Evolutionary conservation across 441 rosid species (phyloP), one percentile per base, ranked within the genome.

Genomic region (Monsonia emarginata): DNA sequence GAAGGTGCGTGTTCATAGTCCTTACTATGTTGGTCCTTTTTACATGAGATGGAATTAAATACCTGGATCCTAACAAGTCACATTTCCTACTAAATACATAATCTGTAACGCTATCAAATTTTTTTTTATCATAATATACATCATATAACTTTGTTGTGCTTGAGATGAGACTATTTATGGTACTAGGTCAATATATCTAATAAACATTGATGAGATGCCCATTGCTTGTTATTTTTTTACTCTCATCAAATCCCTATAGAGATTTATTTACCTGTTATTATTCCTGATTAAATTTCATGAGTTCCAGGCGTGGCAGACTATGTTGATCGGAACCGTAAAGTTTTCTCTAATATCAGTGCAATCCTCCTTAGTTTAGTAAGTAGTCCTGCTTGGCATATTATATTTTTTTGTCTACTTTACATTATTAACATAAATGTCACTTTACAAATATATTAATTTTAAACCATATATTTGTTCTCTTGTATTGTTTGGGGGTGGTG

Each of bases 341-440:
- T 81, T 44, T 78, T 88, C 66, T 88, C 96, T 22, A 84, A 76
- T 73, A 76, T 86, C 66, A 86, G 78, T 62, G 87, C 90, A 4
- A 42, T 88, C 75, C 78, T 82, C 75, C 95, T 93, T 71, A 76
- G 95, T 78, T 78, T 93, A 75, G 98, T 90, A 83, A 87, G 92
- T 61, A 57, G 60, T 62, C 22, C 30, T 68, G 57, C 68, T 73
- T 65, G 42, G 34, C 46, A 66, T 74, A 16, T 58, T 46, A 68
- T 72, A 16, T 32, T 11, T 66, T 65, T 60, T 56, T 52, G 13
- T 52, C 36, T 60, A 27, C 28, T 38, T n/a, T 60, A 1, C n/a
- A n/a, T 27, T 11, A 54, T 54, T 9, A 54, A 18, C 21, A 5
- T 46, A 16, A 16, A 48, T 6, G 56, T 16, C 0, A 16, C 24